phyloP scores from a whole-genome alignment of 2,329 filamentous ascomycete genomes.

The Chrysosporium keratinophilum region DNA sequence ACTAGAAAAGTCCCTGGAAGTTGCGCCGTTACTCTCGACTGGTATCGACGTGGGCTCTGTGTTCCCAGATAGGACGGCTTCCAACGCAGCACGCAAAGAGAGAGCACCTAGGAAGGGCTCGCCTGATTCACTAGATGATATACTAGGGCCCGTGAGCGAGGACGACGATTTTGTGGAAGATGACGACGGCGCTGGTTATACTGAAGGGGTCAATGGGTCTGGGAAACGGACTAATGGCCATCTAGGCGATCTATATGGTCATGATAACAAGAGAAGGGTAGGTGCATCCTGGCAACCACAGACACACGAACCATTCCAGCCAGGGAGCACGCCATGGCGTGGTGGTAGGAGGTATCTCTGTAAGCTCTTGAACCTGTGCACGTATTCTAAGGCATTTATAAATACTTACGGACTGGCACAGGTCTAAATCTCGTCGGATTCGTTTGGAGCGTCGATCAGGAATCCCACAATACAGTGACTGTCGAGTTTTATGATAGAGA shows the following conservation, averaged over 20 bases:
- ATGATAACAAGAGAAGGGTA: conserved; percentile 43
- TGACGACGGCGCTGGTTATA: conserved; percentile 88
- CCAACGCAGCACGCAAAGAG: conserved; percentile 44
- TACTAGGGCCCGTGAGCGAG: conserved; percentile 56
- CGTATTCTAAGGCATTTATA: neutral
- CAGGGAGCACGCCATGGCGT: conserved; percentile 89
- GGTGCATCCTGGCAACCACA: conserved; percentile 48
- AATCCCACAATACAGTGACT: conserved; percentile 83
- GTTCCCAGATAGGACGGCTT: conserved; percentile 49
- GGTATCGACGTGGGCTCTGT: conserved; percentile 59
- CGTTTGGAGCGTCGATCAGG: conserved; percentile 94
- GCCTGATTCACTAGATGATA: conserved; percentile 68
- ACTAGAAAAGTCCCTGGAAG: conserved; percentile 50
- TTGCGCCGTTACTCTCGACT: conserved; percentile 78
- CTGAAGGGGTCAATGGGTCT: conserved; percentile 51
- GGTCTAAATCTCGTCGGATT: conserved; percentile 80
- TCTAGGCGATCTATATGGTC: conserved; percentile 36
- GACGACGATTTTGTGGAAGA: conserved; percentile 83
- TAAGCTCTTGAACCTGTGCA: conserved; percentile 20
- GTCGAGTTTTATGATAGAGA: conserved; percentile 97
- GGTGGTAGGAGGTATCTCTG: conserved; percentile 90
- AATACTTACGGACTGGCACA: conserved; percentile 24
- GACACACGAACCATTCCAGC: conserved; percentile 78
- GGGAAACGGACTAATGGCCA: conserved; percentile 52
- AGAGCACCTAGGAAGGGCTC: conserved; percentile 47